phyloP scores from a whole-genome alignment of 805 yeast genomes.

The Cyberlindnera sargentensis region DNA sequence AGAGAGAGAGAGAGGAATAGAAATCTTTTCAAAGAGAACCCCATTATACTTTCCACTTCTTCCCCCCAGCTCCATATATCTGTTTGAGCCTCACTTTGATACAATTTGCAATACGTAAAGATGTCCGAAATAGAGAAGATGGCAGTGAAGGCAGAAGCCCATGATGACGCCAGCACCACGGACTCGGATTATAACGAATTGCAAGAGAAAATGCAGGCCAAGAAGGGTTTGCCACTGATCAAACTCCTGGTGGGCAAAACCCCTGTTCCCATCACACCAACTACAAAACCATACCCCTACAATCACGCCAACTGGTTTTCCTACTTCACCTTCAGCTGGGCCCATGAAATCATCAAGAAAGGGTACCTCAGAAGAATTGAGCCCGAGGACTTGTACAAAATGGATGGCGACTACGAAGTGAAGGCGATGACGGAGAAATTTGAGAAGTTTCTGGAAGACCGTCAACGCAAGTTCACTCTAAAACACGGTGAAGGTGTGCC shows the following conservation, averaged over 20 bases:
- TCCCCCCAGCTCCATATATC: no score
- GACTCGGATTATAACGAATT: conserved; percentile 3
- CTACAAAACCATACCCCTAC: conserved; percentile 13
- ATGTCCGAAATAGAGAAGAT: no score
- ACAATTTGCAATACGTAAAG: no score
- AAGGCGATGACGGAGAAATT: conserved; percentile 32
- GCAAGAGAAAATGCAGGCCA: conserved; percentile 11
- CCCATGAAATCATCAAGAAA: conserved; percentile 17
- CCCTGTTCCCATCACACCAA: conserved; percentile 18
- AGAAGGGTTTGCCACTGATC: conserved; percentile 13
- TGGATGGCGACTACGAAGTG: conserved; percentile 31
- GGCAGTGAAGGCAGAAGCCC: no score
- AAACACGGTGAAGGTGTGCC: conserved; percentile 20
- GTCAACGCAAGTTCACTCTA: conserved; percentile 18
- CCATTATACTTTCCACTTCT: no score
- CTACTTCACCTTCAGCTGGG: conserved; percentile 18
- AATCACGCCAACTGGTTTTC: conserved; percentile 15
- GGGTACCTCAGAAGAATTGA: conserved; percentile 61
- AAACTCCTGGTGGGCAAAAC: conserved; percentile 11
- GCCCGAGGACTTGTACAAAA: conserved; percentile 45
- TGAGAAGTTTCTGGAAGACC: conserved; percentile 23
- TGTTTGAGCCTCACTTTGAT: no score
- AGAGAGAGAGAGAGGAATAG: no score
- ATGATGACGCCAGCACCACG: no score
- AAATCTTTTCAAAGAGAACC: no score